Conservation (phyloP, 2,329 filamentous ascomycete species). For the Volutella citrinella region DNA sequence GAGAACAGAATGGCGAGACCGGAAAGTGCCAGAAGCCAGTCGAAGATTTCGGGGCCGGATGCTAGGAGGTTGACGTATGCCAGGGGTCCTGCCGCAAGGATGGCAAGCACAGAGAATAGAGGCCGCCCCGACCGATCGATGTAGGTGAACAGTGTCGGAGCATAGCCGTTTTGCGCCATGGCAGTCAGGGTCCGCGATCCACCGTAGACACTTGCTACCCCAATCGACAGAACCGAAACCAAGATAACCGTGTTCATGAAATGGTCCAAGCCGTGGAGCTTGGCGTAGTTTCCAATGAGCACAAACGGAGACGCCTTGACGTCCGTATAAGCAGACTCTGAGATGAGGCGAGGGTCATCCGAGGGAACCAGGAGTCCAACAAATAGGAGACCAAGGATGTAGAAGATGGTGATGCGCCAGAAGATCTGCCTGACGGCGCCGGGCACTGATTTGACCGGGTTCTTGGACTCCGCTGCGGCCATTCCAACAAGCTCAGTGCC, state of each 20-base stretch:
- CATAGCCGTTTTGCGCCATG: constrained; percentile 49
- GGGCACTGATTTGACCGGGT: constrained; percentile 67
- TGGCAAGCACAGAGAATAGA: constrained; percentile 38
- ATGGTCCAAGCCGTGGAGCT: constrained; percentile 42
- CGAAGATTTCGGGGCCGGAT: constrained; percentile 49
- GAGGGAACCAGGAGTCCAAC: constrained; percentile 41
- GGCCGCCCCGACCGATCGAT: constrained; percentile 51
- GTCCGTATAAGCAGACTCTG: constrained; percentile 7
- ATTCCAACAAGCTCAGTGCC: constrained; percentile 67
- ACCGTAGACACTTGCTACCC: constrained; percentile 50
- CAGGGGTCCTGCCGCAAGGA: constrained; percentile 43
- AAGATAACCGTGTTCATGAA: constrained; percentile 52
- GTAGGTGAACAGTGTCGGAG: constrained; percentile 48
- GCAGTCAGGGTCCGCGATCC: constrained; percentile 51
- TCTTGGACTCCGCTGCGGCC: constrained; percentile 64
- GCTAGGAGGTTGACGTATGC: constrained; percentile 42
- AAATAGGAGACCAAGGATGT: constrained; percentile 43
- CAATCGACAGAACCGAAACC: constrained; percentile 50
- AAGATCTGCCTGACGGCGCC: constrained; percentile 73
- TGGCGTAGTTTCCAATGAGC: constrained; percentile 45
- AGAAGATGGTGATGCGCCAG: constrained; percentile 46
- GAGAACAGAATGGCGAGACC: constrained; percentile 60
- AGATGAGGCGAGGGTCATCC: constrained; percentile 37
- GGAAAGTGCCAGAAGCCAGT: constrained; percentile 61
- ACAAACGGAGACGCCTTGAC: constrained; percentile 46